These are phyloP conservation scores for Halocafeteria seosinensis DNA, from an alignment of 108 stramenopile species.

Conservation along the genomic window DNA sequence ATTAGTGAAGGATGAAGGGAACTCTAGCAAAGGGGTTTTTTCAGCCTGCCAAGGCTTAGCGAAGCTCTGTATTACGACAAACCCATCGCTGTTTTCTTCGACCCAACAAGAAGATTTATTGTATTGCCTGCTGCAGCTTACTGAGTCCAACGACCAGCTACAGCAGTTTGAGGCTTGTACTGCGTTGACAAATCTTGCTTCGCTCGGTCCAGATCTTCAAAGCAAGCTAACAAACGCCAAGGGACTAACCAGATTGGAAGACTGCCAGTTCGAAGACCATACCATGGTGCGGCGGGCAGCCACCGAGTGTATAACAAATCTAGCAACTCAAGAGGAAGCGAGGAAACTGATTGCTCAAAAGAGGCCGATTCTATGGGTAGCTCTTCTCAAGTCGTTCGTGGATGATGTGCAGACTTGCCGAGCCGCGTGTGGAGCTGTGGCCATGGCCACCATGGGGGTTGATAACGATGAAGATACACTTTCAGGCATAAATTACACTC, in stretches of 20 bases:
- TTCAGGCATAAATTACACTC: no score
- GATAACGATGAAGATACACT: no score
- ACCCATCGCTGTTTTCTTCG: background rate
- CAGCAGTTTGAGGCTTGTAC: background rate
- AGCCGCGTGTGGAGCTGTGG: no score
- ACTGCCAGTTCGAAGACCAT: background rate
- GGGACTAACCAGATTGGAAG: background rate
- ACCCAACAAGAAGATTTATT: background rate
- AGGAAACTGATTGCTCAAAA: no score
- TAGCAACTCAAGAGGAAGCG: background rate
- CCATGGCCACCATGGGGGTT: no score
- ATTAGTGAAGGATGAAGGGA: background rate
- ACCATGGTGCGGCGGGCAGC: background rate
- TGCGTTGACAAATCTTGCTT: background rate
- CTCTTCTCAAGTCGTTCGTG: no score
- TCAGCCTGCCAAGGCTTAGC: background rate
- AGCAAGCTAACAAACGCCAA: background rate
- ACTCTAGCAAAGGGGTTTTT: background rate
- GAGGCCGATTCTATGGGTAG: no score
- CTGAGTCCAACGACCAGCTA: background rate
- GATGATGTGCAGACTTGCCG: no score
- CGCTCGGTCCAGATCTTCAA: background rate
- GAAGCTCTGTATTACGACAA: background rate
- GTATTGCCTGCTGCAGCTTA: background rate
- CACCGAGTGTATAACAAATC: background rate